Evolutionary conservation across 2,329 filamentous ascomycete genomes (phyloP).

Genomic region (Trichoderma afroharzianum): DNA sequence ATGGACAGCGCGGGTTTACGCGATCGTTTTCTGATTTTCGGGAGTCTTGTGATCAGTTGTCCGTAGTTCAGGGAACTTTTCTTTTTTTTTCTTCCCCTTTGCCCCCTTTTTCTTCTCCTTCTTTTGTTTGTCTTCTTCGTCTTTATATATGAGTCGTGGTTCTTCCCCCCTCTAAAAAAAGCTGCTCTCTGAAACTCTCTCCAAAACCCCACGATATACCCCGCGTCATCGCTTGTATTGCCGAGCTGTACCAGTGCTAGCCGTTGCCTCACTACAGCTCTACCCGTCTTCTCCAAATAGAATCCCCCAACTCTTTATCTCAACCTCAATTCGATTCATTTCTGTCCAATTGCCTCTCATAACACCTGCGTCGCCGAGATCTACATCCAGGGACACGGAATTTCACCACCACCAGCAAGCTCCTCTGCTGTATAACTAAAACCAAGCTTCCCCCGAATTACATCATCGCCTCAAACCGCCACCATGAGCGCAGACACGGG

Average conservation of each 20-base stretch:
- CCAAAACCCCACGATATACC: slow-evolving; percentile 16
- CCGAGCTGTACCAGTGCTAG: background rate
- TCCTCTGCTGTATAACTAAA: background rate
- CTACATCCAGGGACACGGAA: background rate
- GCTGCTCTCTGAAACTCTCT: slow-evolving; percentile 14
- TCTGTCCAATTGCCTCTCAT: background rate
- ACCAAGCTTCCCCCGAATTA: slow-evolving; percentile 5
- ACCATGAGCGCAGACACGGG: slow-evolving; percentile 37
- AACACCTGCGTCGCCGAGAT: background rate
- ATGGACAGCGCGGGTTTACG: slow-evolving; percentile 8
- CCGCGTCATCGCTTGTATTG: slow-evolving; percentile 5
- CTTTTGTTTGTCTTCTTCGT: slow-evolving; percentile 2
- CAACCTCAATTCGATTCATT: background rate
- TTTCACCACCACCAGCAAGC: background rate
- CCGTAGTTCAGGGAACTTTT: slow-evolving; percentile 4
- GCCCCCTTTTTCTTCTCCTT: slow-evolving; percentile 3
- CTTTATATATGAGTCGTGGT: background rate
- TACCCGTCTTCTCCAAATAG: background rate
- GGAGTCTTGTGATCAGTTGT: slow-evolving; percentile 16
- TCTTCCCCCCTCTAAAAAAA: background rate
- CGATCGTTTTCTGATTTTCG: background rate
- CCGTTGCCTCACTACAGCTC: background rate
- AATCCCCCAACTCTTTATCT: background rate
- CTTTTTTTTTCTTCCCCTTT: slow-evolving; percentile 8
- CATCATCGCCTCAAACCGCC: slow-evolving; percentile 15